Evolutionary conservation across 208 protist species (phyloP).

Genomic region (Crithidia mellificae): DNA sequence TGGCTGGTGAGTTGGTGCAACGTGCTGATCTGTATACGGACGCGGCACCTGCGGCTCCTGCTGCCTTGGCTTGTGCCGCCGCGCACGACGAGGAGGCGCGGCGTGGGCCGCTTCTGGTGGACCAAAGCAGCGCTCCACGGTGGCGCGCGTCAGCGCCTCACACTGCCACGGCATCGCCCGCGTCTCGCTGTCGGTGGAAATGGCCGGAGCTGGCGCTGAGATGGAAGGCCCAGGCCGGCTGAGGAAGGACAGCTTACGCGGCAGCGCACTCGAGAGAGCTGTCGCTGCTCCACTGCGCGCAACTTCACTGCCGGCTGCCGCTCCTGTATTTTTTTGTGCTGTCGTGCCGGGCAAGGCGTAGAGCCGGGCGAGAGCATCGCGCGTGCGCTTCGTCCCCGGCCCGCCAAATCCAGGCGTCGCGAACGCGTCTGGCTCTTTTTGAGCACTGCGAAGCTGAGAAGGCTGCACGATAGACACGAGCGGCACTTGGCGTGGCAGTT

Average conservation of each 20-base stretch:
- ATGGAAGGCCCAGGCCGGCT: conserved; percentile 4
- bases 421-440: neutral
- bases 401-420: neutral
- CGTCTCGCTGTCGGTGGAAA: conserved; percentile 2
- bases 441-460: neutral
- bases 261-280: neutral
- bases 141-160: conserved; percentile 12
- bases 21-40: no score
- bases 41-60: no score
- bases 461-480: conserved; percentile 3
- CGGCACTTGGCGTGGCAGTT: neutral
- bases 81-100: neutral
- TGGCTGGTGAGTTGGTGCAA: no score
- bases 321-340: neutral
- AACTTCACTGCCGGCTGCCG: neutral
- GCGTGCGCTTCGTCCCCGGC: conserved; percentile 26
- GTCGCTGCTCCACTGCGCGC: neutral
- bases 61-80: neutral
- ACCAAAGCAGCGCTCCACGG: conserved; percentile 24
- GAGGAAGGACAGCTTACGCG: conserved; percentile 3
- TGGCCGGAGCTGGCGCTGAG: neutral
- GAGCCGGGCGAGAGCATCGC: conserved; percentile 24
- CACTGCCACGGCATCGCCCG: conserved; percentile 8
- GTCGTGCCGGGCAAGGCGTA: conserved; percentile 4
- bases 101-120: conserved; percentile 9